Evolutionary conservation across 2,329 filamentous ascomycete species (phyloP).

Genomic region (Pseudopithomyces chartarum): DNA sequence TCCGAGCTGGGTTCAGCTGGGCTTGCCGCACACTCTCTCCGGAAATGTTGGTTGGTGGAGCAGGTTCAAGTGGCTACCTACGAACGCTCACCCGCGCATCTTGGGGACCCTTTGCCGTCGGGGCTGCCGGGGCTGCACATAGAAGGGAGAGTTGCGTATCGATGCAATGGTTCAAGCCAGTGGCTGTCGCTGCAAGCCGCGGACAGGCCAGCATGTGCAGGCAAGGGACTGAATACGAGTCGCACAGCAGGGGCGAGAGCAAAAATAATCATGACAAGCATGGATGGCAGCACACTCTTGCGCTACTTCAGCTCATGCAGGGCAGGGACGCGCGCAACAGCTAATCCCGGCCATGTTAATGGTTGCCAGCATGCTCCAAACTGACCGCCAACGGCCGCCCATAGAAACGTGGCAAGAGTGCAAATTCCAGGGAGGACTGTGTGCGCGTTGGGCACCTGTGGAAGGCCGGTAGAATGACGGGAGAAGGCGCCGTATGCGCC

Average conservation of each 20-base stretch:
- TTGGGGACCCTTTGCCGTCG: constrained; percentile 8
- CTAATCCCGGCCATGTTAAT: constrained; percentile 13
- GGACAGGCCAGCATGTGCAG: constrained; percentile 10
- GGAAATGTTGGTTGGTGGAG: constrained; percentile 20
- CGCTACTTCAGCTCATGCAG: constrained; percentile 25
- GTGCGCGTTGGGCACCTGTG: constrained; percentile 35
- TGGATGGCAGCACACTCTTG: constrained; percentile 18
- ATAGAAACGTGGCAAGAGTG: constrained; percentile 25
- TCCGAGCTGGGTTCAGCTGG: constrained; percentile 16
- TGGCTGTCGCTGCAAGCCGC: constrained; percentile 8
- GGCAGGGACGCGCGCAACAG: constrained; percentile 12
- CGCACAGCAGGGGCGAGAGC: constrained; percentile 30
- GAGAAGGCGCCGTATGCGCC: constrained; percentile 40
- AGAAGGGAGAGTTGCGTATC: background rate
- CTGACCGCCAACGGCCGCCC: constrained; percentile 34
- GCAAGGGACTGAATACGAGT: constrained; percentile 33
- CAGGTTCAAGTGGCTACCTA: background rate
- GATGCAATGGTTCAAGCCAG: constrained; percentile 4
- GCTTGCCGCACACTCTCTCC: constrained; percentile 12
- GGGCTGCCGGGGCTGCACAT: constrained; percentile 4
- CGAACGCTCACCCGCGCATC: background rate
- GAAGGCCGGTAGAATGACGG: constrained; percentile 46
- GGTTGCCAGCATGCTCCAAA: constrained; percentile 20
- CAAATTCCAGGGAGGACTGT: constrained; percentile 25
- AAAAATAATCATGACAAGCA: constrained; percentile 39